phyloP scores from a whole-genome alignment of 257 asterid genomes.

The Solanum peruvianum region DNA sequence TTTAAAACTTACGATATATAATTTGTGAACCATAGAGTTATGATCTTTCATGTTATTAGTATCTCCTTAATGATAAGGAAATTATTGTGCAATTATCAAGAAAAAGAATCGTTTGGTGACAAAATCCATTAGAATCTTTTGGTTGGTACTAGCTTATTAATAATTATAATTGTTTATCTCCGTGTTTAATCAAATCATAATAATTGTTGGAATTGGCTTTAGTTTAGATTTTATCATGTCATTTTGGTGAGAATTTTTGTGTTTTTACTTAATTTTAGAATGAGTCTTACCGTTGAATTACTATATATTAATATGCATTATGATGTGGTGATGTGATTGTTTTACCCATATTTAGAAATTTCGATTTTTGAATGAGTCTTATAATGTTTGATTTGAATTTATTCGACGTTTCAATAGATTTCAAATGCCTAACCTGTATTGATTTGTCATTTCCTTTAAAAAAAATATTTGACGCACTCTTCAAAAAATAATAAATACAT shows the following conservation, averaged over 20 bases:
- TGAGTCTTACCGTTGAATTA: background rate
- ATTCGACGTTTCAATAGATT: no score
- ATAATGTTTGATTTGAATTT: no score
- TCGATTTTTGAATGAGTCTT: no score
- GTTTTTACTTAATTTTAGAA: background rate
- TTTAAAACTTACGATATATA: background rate
- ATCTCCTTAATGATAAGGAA: background rate
- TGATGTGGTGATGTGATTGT: no score
- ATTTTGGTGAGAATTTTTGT: background rate
- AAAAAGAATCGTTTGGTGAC: background rate
- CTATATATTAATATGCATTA: no score
- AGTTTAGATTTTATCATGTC: background rate
- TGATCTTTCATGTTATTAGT: background rate
- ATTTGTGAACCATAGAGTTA: background rate
- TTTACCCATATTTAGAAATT: no score
- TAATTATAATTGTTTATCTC: background rate
- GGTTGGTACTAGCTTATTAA: background rate
- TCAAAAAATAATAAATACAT: no score
- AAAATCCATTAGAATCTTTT: background rate
- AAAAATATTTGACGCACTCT: no score
- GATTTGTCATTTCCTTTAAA: background rate
- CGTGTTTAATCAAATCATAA: background rate
- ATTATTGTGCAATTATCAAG: background rate
- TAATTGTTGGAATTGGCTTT: background rate
- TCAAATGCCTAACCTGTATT: no score